phyloP scores from a whole-genome alignment of 1,139 yeast genomes.

The Taphrina wiesneri region DNA sequence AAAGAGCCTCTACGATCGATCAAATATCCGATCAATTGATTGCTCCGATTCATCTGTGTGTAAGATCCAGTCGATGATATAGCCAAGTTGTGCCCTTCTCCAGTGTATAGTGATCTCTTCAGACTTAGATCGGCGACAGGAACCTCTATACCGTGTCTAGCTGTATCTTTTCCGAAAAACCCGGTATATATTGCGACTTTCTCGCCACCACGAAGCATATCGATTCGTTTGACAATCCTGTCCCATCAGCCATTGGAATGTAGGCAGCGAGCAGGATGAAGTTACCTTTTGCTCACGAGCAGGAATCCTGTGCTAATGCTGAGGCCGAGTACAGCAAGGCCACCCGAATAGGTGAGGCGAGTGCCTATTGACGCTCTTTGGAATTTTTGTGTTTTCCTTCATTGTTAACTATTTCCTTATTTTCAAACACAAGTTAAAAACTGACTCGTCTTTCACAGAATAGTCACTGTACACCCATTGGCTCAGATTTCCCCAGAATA shows the following conservation, averaged over 20 bases:
- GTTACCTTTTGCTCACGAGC: constrained; percentile 16
- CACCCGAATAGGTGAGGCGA: constrained; percentile 9
- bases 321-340: constrained; percentile 15
- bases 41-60: constrained; percentile 13
- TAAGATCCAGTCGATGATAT: constrained; percentile 15
- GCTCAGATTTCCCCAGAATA: constrained; percentile 30
- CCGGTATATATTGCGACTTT: constrained; percentile 12
- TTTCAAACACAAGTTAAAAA: not conserved
- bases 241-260: not conserved
- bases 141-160: constrained; percentile 4
- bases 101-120: constrained; percentile 16
- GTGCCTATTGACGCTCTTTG: constrained; percentile 11
- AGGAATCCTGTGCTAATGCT: constrained; percentile 25
- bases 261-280: not conserved
- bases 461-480: constrained; percentile 24
- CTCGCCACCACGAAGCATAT: constrained; percentile 12
- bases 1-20: constrained; percentile 23
- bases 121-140: constrained; percentile 17
- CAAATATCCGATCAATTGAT: constrained; percentile 27
- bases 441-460: constrained; percentile 17
- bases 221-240: constrained; percentile 21
- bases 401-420: not conserved
- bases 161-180: not conserved
- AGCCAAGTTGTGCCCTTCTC: constrained; percentile 23
- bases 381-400: constrained; percentile 2